These are phyloP conservation scores for Acephala macrosclerotiorum DNA, from an alignment of 2,329 filamentous ascomycete genomes.

Conservation along the genomic window DNA sequence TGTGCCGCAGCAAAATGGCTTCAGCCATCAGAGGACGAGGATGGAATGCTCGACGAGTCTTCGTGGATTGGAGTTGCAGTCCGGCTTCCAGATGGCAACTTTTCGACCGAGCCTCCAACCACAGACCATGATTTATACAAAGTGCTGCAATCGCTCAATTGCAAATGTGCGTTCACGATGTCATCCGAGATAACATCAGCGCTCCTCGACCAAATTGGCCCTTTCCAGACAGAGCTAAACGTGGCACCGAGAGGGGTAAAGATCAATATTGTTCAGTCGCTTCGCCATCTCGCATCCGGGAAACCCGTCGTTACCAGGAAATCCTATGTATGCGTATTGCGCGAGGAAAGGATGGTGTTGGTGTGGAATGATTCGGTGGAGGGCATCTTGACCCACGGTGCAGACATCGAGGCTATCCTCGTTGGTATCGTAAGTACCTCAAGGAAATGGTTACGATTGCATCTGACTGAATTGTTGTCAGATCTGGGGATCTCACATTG, in stretches of 20 bases:
- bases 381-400: constrained; percentile 32
- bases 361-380: constrained; percentile 36
- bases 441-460: neutral
- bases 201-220: constrained; percentile 33
- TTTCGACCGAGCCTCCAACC: constrained; percentile 28
- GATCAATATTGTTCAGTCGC: constrained; percentile 52
- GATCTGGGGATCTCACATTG: constrained; percentile 37
- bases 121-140: constrained; percentile 21
- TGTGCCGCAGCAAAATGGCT: constrained; percentile 31
- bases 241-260: constrained; percentile 25
- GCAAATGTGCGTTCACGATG: constrained; percentile 56
- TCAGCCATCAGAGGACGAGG: constrained; percentile 23
- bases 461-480: constrained; percentile 3
- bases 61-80: constrained; percentile 31
- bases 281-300: constrained; percentile 55
- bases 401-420: constrained; percentile 31
- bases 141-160: constrained; percentile 25
- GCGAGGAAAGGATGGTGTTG: constrained; percentile 31
- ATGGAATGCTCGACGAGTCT: constrained; percentile 21
- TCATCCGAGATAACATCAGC: constrained; percentile 53
- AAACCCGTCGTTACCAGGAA: constrained; percentile 20
- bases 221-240: constrained; percentile 32
- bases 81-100: constrained; percentile 30
- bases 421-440: constrained; percentile 27
- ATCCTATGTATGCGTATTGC: constrained; percentile 30